These are phyloP conservation scores for Heracleum sosnowskyi DNA, from an alignment of 129 eudicot species.

Conservation along the genomic window DNA sequence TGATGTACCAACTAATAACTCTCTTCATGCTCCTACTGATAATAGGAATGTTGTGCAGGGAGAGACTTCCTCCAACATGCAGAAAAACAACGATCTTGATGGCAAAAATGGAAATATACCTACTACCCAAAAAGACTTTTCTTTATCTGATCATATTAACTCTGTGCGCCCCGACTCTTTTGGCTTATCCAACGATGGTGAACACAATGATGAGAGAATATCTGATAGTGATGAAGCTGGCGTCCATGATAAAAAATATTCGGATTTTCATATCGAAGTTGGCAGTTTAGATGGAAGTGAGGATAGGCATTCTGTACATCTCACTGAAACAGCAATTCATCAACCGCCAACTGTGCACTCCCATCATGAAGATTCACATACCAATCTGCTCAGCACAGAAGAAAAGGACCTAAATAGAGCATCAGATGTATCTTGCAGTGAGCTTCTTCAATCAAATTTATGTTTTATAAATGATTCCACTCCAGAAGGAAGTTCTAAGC, in stretches of 20 bases:
- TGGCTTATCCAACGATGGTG: conserved; percentile 1
- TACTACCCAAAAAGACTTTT: conserved; percentile 6
- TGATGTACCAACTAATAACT: neutral
- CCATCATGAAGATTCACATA: conserved; percentile 3
- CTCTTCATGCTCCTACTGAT: conserved; percentile 23
- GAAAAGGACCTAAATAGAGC: conserved; percentile 2
- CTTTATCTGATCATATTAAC: conserved; percentile 3
- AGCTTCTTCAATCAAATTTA: conserved; percentile 10
- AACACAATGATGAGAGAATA: neutral
- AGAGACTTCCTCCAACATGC: neutral
- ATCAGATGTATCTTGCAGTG: conserved; percentile 6
- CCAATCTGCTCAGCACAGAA: neutral
- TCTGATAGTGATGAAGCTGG: conserved; percentile 13
- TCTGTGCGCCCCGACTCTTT: conserved; percentile 6
- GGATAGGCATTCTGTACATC: neutral
- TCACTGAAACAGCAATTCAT: too few relatives aligned
- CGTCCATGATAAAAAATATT: conserved; percentile 6
- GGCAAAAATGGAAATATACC: neutral
- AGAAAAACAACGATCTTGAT: neutral
- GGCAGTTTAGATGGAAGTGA: conserved; percentile 6
- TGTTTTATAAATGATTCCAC: conserved; percentile 4
- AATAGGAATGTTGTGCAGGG: neutral
- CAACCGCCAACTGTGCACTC: neutral
- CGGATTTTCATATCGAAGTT: neutral
- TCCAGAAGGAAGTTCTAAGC: conserved; percentile 8